Percentiles rank a stretch among this genome's conserved stretches.
Conservation (phyloP, 352 stramenopile genomes). For the Halophytophthora batemanensis region DNA sequence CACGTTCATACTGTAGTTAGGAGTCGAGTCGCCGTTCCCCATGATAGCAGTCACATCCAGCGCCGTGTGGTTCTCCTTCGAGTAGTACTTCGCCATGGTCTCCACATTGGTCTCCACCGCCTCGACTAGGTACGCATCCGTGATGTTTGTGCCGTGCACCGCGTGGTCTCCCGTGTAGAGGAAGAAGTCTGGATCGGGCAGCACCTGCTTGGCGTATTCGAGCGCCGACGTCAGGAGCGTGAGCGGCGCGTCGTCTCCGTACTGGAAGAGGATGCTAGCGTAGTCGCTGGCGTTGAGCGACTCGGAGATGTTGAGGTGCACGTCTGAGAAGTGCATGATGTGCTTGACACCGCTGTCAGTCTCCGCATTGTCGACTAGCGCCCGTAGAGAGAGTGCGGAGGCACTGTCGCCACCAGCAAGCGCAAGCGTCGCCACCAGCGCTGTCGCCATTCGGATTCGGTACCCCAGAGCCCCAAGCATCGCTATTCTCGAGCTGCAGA, state of each 20-base stretch:
- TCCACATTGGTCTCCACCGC: conserved; percentile 55
- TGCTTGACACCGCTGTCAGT: conserved; percentile 23
- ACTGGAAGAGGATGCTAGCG: conserved; percentile 25
- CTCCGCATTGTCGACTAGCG: not conserved
- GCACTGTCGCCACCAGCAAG: no score
- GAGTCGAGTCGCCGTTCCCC: conserved; percentile 57
- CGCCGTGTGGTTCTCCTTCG: conserved; percentile 22
- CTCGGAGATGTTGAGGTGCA: conserved; percentile 62
- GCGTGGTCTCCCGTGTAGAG: conserved; percentile 77
- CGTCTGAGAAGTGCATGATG: conserved; percentile 78
- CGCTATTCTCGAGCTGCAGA: no score
- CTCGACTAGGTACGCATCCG: conserved; percentile 46
- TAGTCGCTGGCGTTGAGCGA: conserved; percentile 35
- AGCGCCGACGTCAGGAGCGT: conserved; percentile 56
- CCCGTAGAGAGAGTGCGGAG: no score
- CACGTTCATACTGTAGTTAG: conserved; percentile 66
- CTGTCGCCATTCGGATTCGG: no score
- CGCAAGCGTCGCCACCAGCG: no score
- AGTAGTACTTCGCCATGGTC: conserved; percentile 61
- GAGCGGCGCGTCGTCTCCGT: conserved; percentile 46
- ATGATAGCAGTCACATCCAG: conserved; percentile 57
- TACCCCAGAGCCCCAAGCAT: no score
- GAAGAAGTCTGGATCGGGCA: conserved; percentile 62
- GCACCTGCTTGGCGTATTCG: conserved; percentile 48
- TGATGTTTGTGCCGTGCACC: conserved; percentile 36